Percentiles rank a stretch among this genome's conserved stretches.
These are phyloP conservation scores for Speleostelium caveatum DNA, from an alignment of 78 protist species.

Conservation along the genomic window DNA sequence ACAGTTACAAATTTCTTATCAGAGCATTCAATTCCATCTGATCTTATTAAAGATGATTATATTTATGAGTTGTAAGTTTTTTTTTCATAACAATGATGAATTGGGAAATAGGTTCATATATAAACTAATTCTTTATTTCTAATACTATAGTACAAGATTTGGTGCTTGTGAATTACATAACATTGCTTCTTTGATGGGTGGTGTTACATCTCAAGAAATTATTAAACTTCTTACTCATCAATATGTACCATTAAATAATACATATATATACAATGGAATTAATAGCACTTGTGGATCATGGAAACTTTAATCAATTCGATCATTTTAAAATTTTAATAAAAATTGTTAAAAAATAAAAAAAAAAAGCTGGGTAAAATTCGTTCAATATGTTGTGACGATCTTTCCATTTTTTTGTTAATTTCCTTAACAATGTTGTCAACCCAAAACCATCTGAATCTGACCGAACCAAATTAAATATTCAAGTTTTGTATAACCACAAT, in stretches of 20 bases:
- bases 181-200: conserved; percentile 91
- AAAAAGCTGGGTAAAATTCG: no score
- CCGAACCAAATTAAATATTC: no score
- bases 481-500: no score
- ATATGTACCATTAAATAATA: conserved; percentile 89
- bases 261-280: conserved; percentile 89
- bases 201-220: conserved; percentile 89
- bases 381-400: no score
- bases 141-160: conserved; percentile 43
- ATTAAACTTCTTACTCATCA: conserved; percentile 88
- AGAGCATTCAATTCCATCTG: conserved; percentile 20
- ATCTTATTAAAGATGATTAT: conserved; percentile 68
- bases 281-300: conserved; percentile 45
- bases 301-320: conserved; percentile 44
- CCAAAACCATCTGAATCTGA: no score
- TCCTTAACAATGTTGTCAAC: no score
- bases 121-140: not conserved
- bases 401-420: no score
- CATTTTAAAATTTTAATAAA: no score
- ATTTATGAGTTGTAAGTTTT: conserved; percentile 73
- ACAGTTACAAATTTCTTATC: not conserved
- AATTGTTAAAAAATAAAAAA: no score
- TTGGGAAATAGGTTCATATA: not conserved
- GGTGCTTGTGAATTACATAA: conserved; percentile 90
- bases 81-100: not conserved